Evolutionary conservation across 257 asterid genomes (phyloP).

Genomic region (Oldenlandia corymbosa): DNA sequence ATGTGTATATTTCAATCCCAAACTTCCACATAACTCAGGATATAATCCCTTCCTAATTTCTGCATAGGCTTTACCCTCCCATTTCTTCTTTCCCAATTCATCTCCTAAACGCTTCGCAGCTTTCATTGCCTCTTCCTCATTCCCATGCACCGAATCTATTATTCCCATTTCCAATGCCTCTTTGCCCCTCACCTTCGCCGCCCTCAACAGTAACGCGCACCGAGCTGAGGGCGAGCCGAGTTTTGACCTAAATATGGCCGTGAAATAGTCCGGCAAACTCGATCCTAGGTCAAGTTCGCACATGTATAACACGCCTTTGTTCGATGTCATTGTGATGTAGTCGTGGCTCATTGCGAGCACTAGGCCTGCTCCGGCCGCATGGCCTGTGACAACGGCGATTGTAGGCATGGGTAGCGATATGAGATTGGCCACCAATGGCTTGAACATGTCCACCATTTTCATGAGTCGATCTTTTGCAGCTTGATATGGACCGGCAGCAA

Average conservation of each 20-base stretch:
- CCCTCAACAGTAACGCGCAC: constrained; percentile 44
- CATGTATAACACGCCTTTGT: constrained; percentile 64
- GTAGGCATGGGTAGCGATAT: constrained; percentile 76
- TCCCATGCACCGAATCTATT: constrained; percentile 40
- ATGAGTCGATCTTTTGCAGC: constrained; percentile 44
- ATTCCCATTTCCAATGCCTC: constrained; percentile 64
- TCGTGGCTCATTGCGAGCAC: constrained; percentile 69
- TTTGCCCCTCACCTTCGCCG: constrained; percentile 51
- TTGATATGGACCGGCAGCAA: constrained; percentile 45
- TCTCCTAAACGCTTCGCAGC: constrained; percentile 50
- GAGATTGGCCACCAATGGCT: constrained; percentile 57
- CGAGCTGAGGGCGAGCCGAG: constrained; percentile 34
- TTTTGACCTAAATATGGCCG: constrained; percentile 50
- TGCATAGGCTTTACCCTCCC: constrained; percentile 61
- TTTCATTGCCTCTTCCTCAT: constrained; percentile 45
- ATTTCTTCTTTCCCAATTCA: constrained; percentile 45
- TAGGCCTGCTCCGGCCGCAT: constrained; percentile 85
- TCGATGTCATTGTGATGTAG: constrained; percentile 54
- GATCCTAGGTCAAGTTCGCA: constrained; percentile 81
- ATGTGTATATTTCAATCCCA: constrained; percentile 34
- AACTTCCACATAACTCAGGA: constrained; percentile 47
- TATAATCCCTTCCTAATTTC: constrained; percentile 55
- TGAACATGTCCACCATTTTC: constrained; percentile 53
- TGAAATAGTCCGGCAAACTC: constrained; percentile 72
- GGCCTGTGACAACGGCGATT: constrained; percentile 77